Percentiles rank a stretch among this genome's conserved stretches.
phyloP scores from a whole-genome alignment of 192 early-diverging fungal species.

The Geosiphon pyriformis region DNA sequence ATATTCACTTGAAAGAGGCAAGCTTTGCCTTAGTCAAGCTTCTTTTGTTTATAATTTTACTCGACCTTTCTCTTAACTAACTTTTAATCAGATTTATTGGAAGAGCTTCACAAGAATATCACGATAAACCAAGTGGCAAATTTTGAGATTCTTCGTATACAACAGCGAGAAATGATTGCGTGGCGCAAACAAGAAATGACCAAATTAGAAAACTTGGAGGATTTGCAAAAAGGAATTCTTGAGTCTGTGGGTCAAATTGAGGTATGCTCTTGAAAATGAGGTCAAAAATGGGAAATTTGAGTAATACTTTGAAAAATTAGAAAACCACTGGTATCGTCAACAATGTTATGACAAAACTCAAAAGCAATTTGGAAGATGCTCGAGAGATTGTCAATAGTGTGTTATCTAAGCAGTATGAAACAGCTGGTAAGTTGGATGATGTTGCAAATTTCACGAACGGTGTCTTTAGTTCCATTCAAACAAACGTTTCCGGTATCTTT shows the following conservation, averaged over 20 bases:
- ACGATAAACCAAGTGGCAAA: slow-evolving; percentile 8
- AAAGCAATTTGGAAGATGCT: slow-evolving; percentile 6
- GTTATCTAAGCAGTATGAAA: background rate
- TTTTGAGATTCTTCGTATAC: slow-evolving; percentile 4
- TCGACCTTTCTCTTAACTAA: background rate
- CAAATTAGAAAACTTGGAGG: slow-evolving; percentile 3
- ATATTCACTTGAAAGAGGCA: slow-evolving; percentile 33
- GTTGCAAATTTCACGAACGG: background rate
- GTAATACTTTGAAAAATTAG: background rate
- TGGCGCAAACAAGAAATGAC: slow-evolving; percentile 21
- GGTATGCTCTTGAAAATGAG: background rate
- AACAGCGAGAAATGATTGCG: slow-evolving; percentile 2
- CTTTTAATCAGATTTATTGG: slow-evolving; percentile 1
- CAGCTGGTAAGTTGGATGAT: background rate
- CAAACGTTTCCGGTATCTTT: background rate
- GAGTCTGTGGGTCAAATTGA: background rate
- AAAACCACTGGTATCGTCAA: background rate
- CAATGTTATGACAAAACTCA: background rate
- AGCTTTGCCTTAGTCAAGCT: background rate
- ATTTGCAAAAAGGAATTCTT: background rate
- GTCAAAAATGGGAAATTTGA: background rate
- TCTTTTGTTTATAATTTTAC: background rate
- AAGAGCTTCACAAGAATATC: slow-evolving; percentile 21
- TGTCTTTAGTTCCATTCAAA: background rate
- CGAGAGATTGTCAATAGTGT: background rate